Base-by-base conservation (phyloP, 23 red algal species). In the Agarophyton chilense region DNA sequence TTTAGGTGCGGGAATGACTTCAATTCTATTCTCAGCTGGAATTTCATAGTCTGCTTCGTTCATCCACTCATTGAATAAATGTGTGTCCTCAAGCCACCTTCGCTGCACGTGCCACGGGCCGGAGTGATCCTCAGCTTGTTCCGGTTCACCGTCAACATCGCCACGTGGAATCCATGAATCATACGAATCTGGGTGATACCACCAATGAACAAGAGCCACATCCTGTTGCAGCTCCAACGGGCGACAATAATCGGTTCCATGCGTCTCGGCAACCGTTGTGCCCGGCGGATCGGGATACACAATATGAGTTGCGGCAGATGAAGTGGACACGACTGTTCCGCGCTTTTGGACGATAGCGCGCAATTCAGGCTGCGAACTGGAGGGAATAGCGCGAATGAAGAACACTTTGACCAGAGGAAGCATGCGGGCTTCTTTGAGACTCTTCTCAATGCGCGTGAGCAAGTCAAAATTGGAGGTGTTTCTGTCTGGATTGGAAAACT, bases 151-250 rank as follows among this genome's bases (percentile, higher is more conserved):
- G 52, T 97, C 89, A 21, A 97, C 95, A 51, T 97, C 95, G 21
- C 60, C 72, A 46, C 67, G 50, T 58, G 96, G 89, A 68, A 98
- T 98, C 96, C 96, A 98, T 19, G 92, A 93, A 79, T 98, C 96
- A 72, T 98, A 98, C 42, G 85, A 94, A 89, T 98, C 96, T 13
- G 96, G 96, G 85, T 92, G 92, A 78, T 98, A 98, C 96, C 96
- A 98, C 96, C 96, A 98, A 84, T 98, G 96, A 31, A 94, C 92
- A 72, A 94, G 71, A 17, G 88, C 85, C 38, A 83, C 71, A 32
- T 75, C 54, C 17, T 74, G 88, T 14, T 62, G 33, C 32, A 79
- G 50, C 66, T 86, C 45, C 19, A 95, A 33, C 24, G 86, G 83
- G 40, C 92, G 86, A 78, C 96, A 98, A 52, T 94, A 98, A 51